These are phyloP conservation scores for Diaporthe vaccinii DNA, from an alignment of 2,329 filamentous ascomycete genomes.

Conservation along the genomic window DNA sequence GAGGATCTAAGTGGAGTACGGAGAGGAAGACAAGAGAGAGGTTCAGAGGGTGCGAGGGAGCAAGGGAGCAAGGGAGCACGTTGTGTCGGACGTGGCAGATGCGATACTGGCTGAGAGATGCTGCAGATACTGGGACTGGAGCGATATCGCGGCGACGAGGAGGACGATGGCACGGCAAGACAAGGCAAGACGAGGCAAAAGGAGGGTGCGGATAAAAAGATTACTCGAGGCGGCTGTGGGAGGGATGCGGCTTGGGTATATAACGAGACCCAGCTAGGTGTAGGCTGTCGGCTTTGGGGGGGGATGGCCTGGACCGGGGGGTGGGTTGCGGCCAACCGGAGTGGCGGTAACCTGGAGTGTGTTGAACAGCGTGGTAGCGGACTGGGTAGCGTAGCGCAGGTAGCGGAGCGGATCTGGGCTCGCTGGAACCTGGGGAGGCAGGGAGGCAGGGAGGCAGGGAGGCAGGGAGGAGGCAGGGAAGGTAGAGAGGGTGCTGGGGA, in stretches of 20 bases:
- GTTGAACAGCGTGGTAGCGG: slow-evolving; percentile 17
- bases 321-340: slow-evolving; percentile 24
- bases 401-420: slow-evolving; percentile 30
- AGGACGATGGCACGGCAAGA: slow-evolving; percentile 21
- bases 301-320: not conserved
- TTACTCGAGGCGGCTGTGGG: slow-evolving; percentile 11
- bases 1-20: not conserved
- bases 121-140: slow-evolving; percentile 3
- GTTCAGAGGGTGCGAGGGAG: not conserved
- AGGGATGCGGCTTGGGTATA: slow-evolving; percentile 34
- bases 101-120: slow-evolving; percentile 5
- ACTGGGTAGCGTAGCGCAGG: slow-evolving; percentile 19
- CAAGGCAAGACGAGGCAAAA: slow-evolving; percentile 20
- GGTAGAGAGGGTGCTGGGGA: not conserved
- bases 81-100: slow-evolving; percentile 38
- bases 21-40: not conserved
- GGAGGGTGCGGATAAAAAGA: slow-evolving; percentile 37
- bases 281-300: slow-evolving; percentile 17
- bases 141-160: slow-evolving; percentile 17
- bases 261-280: slow-evolving; percentile 20
- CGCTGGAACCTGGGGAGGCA: slow-evolving; percentile 20
- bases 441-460: not conserved
- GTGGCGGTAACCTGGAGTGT: slow-evolving; percentile 26
- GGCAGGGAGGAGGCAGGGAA: no score
- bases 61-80: slow-evolving; percentile 25